Percentiles rank a stretch among this genome's conserved stretches.
Evolutionary conservation across 441 rosid species (phyloP).

Genomic region (Gossypium aridum): DNA sequence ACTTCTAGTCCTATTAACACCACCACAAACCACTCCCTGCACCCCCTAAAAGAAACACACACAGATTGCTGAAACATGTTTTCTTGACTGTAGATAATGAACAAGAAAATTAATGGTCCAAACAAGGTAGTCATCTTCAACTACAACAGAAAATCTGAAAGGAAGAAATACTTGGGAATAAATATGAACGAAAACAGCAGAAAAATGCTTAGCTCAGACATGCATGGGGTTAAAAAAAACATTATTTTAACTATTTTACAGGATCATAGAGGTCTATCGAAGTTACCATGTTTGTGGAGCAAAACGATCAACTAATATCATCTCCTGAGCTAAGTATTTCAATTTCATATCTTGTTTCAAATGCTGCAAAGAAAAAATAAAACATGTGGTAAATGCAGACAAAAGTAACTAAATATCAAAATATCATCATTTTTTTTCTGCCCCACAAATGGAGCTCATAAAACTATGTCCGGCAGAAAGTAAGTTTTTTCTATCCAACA

Average conservation of each 20-base stretch:
- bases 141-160: background rate
- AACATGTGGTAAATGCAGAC: background rate
- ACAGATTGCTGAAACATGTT: background rate
- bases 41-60: background rate
- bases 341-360: slow-evolving; percentile 88
- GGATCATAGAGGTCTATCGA: slow-evolving; percentile 7
- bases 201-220: background rate
- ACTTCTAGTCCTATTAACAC: background rate
- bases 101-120: background rate
- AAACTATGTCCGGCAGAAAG: background rate
- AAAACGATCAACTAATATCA: slow-evolving; percentile 70
- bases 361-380: slow-evolving; percentile 46
- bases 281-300: slow-evolving; percentile 93
- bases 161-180: background rate
- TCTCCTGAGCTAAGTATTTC: slow-evolving; percentile 81
- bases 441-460: background rate
- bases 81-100: background rate
- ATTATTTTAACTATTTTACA: background rate
- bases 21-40: background rate
- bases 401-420: background rate
- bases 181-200: background rate
- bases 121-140: background rate
- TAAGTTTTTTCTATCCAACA: background rate
- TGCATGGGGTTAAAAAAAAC: background rate
- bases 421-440: background rate